Base-by-base conservation (phyloP, 2,329 filamentous ascomycete species). In the Colletotrichum sp. region DNA sequence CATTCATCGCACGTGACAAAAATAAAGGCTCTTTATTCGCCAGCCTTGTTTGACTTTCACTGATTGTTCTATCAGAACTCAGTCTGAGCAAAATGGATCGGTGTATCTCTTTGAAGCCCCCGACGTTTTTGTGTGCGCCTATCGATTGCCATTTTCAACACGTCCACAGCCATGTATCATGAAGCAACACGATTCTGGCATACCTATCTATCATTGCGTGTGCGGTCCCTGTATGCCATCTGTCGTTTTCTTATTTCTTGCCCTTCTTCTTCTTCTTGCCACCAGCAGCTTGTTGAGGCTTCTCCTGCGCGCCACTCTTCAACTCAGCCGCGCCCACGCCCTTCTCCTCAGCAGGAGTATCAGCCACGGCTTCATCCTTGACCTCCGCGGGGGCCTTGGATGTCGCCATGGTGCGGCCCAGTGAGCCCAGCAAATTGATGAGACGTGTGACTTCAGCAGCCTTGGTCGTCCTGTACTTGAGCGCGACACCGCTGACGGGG, bases 381-480 rank as follows among this genome's bases (percentile, higher is more conserved):
- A 82, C 81, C 21, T 85, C 85, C 69, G 88, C 86, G 79, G 93
- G 82, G 39, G 89, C 91, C 16, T 76, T 76, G 64, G 73, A 76
- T 39, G 70, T 76, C 16, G 71, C 49, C 88, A 94, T 93, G 73
- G 89, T 90, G 71, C 92, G 90, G n/a, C 93, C 95, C 79, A 98
- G 85, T 73, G 91, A 90, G 1, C 95, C 96, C 78, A 99, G 85
- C 59, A 93, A 92, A 68, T 92, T 91, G 73, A 99, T 91, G 80
- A 99, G 86, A 32, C 97, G 90, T 28, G 94, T 93, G 12, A 99
- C 96, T 86, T 99, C 96, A 24, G 95, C 95, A 24, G 94, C 95
- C 86, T 98, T 98, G 83, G 93, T 94, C 44, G 97, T 99, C 83
- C 92, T 91, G 89, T 98, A 99, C 87, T 98, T 98, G 78, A 99